Percentiles rank a stretch among this genome's conserved stretches.
Evolutionary conservation across 1,284 basidiomycete genomes (phyloP).

Genomic region (Microbotryum scabiosae): DNA sequence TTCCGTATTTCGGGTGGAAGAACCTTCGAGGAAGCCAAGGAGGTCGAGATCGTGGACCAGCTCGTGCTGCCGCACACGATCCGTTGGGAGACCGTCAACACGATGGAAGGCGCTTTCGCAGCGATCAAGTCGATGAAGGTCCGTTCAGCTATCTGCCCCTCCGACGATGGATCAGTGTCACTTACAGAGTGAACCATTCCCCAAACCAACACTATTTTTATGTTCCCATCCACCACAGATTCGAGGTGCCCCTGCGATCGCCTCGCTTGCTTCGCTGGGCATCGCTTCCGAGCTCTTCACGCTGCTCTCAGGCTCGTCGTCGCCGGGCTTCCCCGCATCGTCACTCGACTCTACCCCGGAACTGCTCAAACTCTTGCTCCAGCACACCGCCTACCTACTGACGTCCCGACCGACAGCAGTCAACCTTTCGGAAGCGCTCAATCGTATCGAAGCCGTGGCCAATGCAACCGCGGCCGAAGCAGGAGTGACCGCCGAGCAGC

Average conservation of each 20-base stretch:
- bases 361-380: conserved; percentile 50
- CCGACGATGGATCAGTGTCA: too few species aligned
- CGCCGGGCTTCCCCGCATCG: conserved; percentile 45
- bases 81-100: conserved; percentile 60
- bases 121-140: conserved; percentile 91
- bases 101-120: conserved; percentile 71
- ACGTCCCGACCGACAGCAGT: conserved; percentile 89
- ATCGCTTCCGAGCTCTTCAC: conserved; percentile 52
- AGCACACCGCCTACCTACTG: conserved; percentile 61
- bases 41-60: conserved; percentile 36
- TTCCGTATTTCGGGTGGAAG: conserved; percentile 23
- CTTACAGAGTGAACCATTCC: too few species aligned
- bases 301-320: conserved; percentile 40
- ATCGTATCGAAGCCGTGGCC: conserved; percentile 49
- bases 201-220: too few species aligned
- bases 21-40: conserved; percentile 22
- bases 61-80: conserved; percentile 51
- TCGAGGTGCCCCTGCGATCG: conserved; percentile 88
- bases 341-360: conserved; percentile 48
- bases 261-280: conserved; percentile 72
- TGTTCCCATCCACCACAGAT: conserved; percentile 54
- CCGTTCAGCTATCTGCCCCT: conserved; percentile 14
- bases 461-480: conserved; percentile 39
- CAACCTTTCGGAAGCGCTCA: conserved; percentile 74
- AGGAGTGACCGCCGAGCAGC: conserved; percentile 38